Conservation (phyloP, 1,139 yeast species). For the Yamadazyma diospyri region DNA sequence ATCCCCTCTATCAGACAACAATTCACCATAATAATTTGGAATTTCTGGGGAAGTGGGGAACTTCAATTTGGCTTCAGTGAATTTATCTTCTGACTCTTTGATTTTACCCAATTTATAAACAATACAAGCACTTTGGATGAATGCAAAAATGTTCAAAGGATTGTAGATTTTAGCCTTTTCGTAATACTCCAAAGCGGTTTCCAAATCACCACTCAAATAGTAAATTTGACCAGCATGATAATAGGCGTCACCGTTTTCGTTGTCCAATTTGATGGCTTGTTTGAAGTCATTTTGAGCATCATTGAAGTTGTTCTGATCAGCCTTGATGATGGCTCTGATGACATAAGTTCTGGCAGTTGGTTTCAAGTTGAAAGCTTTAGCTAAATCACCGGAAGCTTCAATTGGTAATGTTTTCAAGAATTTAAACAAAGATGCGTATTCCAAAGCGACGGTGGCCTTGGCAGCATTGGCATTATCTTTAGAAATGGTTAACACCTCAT, state of each 20-base stretch:
- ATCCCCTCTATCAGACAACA: slow-evolving; percentile 79
- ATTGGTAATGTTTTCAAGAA: slow-evolving; percentile 76
- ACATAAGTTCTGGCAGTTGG: slow-evolving; percentile 85
- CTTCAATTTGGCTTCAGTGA: slow-evolving; percentile 67
- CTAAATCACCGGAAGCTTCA: slow-evolving; percentile 57
- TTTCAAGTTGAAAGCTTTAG: slow-evolving; percentile 58
- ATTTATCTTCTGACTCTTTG: slow-evolving; percentile 59
- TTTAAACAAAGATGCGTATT: slow-evolving; percentile 76
- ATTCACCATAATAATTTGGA: slow-evolving; percentile 94
- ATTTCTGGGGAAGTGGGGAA: slow-evolving; percentile 90
- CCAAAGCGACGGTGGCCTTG: slow-evolving; percentile 61
- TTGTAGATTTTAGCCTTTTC: slow-evolving; percentile 72
- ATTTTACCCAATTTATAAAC: slow-evolving; percentile 77
- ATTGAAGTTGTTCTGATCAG: slow-evolving; percentile 67
- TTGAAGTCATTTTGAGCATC: slow-evolving; percentile 70
- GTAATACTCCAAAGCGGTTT: slow-evolving; percentile 72
- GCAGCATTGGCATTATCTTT: slow-evolving; percentile 49
- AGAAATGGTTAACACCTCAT: slow-evolving; percentile 34
- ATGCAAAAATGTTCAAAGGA: slow-evolving; percentile 76
- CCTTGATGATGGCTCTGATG: slow-evolving; percentile 77
- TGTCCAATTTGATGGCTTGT: slow-evolving; percentile 66
- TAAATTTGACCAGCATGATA: slow-evolving; percentile 94
- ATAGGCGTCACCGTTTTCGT: slow-evolving; percentile 75
- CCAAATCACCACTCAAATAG: slow-evolving; percentile 75
- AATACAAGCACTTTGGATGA: slow-evolving; percentile 90